Base-by-base conservation (phyloP, 495 filamentous ascomycete genomes). In the Massariosphaeria phaeospora region DNA sequence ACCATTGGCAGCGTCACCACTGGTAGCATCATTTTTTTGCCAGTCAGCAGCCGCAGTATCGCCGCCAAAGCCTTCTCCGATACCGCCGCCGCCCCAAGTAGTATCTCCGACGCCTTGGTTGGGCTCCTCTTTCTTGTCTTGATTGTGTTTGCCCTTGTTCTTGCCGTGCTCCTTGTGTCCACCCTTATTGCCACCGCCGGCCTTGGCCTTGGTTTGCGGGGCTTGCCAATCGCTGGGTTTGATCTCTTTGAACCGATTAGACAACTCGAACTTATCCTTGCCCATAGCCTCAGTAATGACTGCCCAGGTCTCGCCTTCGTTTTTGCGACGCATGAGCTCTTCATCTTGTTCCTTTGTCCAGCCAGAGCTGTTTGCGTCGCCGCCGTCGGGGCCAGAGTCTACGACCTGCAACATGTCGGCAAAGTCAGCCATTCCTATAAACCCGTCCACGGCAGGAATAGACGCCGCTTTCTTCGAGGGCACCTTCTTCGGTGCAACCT, bases 291-390 rank as follows among this genome's bases (percentile, higher is more conserved):
- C 33, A n/a, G 27, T 39, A 31, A 65, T 65, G 11, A 44, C 26
- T 10, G 46, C 38, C 58, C 58, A 65, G 12, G 53, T 39, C 11
- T 42, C 36, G 17, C 44, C 41, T 18, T 57, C 53, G 20, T 29
- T 58, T 49, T 67, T 67, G 25, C 57, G 11, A 2, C 31, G 24
- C 18, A 64, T 34, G 15, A 67, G 52, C 36, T 52, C 26, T 2
- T 18, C 48, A 43, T 67, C 65, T 36, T 65, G 50, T 27, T 52
- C 58, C 9, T 12, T 27, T 10, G 57, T 64, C 45, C 51, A 67
- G 34, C 15, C 29, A 29, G 43, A 62, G 7, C n/a, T 25, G 31
- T 43, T 12, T 2, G 52, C 15, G 20, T 34, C 42, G 26, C 40
- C 27, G 23, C 11, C 38, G 11, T 11, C 20, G 10, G 31, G 43